Evolutionary conservation across 164 flowering plant species (phyloP).

Genomic region (Malania oleifera): DNA sequence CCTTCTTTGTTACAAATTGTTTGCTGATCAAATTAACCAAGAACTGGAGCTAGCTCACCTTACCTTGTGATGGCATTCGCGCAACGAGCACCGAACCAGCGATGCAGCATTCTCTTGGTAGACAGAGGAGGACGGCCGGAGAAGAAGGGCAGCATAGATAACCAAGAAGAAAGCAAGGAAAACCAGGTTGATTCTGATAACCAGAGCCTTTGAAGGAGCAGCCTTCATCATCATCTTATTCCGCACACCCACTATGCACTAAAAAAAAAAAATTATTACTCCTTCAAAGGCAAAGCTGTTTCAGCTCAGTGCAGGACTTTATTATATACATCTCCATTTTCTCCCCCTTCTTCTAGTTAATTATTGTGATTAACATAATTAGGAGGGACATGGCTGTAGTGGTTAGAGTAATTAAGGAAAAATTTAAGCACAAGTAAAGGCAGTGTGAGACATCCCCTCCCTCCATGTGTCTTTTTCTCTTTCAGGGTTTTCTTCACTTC

Average conservation of each 20-base stretch:
- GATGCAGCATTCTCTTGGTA: slow-evolving; percentile 38
- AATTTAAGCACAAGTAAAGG: slow-evolving; percentile 12
- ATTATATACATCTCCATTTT: no score
- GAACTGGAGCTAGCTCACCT: slow-evolving; percentile 74
- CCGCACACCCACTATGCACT: no score
- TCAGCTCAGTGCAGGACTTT: no score
- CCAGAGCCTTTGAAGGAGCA: slow-evolving; percentile 54
- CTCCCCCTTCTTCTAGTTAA: no score
- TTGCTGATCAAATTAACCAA: no score
- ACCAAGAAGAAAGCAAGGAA: slow-evolving; percentile 58
- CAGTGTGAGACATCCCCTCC: slow-evolving; percentile 23
- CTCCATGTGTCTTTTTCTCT: slow-evolving; percentile 36
- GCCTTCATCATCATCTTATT: slow-evolving; percentile 32
- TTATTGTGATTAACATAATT: neutral
- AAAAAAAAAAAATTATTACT: no score
- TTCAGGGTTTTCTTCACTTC: slow-evolving; percentile 19
- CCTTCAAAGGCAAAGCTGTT: slow-evolving; percentile 13
- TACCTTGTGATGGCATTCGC: slow-evolving; percentile 83
- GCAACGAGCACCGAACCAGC: slow-evolving; percentile 52
- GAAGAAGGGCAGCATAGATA: slow-evolving; percentile 52
- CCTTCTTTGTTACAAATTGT: no score
- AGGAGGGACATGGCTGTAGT: slow-evolving; percentile 17
- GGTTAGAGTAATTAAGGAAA: slow-evolving; percentile 21
- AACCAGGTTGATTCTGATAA: slow-evolving; percentile 59
- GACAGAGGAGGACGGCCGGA: slow-evolving; percentile 49